phyloP scores from a whole-genome alignment of 202 grass and related monocot species.

The Setaria italica region DNA sequence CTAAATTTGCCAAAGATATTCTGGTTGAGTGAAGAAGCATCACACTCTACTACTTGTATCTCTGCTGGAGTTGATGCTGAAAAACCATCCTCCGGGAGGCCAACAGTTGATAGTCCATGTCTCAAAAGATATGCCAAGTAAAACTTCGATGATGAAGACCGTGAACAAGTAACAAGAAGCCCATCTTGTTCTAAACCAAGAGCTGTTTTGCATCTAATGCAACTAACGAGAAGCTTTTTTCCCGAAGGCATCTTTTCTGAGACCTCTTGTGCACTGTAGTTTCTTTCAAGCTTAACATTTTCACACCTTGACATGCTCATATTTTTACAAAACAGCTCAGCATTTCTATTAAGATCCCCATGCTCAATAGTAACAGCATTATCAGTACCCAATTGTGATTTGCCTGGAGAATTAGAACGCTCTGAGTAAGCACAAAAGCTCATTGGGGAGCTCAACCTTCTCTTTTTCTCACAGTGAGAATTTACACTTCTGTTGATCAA shows the following conservation, averaged over 20 bases:
- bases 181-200: conserved; percentile 70
- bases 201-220: conserved; percentile 63
- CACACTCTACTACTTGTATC: conserved; percentile 61
- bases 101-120: conserved; percentile 48
- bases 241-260: conserved; percentile 19
- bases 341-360: conserved; percentile 41
- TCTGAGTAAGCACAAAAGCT: conserved; percentile 50
- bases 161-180: conserved; percentile 58
- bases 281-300: conserved; percentile 52
- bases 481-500: conserved; percentile 67
- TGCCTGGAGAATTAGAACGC: conserved; percentile 43
- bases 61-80: conserved; percentile 14
- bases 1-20: conserved; percentile 49
- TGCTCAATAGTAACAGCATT: conserved; percentile 19
- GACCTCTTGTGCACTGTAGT: conserved; percentile 26
- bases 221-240: conserved; percentile 65
- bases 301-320: conserved; percentile 41
- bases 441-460: conserved; percentile 55
- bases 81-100: conserved; percentile 29
- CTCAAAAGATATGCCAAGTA: conserved; percentile 68
- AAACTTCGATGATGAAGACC: conserved; percentile 60
- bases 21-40: conserved; percentile 63
- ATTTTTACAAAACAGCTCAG: conserved; percentile 34
- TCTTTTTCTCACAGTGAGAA: conserved; percentile 76
- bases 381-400: conserved; percentile 46